Evolutionary conservation across 129 eudicot genomes (phyloP).

Genomic region (Arctium lappa): DNA sequence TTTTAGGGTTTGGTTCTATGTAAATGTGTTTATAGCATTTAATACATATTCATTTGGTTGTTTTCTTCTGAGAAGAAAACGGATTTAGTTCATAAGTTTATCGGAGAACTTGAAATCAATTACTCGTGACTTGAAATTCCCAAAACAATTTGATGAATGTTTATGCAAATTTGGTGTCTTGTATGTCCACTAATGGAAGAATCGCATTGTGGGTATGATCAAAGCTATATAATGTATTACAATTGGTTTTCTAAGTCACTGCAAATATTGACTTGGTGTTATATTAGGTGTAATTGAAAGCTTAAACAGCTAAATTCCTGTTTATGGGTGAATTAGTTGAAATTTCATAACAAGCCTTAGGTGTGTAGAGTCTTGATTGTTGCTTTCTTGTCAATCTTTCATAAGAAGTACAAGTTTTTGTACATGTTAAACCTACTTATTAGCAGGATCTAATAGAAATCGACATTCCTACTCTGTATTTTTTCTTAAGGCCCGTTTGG

Average conservation of each 20-base stretch:
- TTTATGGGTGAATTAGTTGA: background rate
- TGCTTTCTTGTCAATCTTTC: background rate
- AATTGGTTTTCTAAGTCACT: background rate
- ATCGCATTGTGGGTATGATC: background rate
- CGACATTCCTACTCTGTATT: no score
- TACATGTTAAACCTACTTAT: no score
- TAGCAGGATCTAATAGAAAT: no score
- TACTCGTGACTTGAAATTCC: background rate
- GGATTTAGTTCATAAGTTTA: background rate
- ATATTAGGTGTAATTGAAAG: background rate
- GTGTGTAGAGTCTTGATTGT: background rate
- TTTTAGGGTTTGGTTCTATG: background rate
- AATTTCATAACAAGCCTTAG: background rate
- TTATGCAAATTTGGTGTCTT: background rate
- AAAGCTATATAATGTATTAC: background rate
- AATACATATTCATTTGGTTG: background rate
- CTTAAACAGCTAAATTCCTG: background rate
- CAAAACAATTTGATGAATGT: background rate
- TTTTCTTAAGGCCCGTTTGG: no score
- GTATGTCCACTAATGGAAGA: background rate
- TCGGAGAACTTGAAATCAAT: background rate
- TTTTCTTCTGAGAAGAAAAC: background rate
- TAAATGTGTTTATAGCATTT: background rate
- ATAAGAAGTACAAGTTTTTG: background rate
- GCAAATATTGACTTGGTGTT: background rate